phyloP scores from a whole-genome alignment of 116 monocot species.

The Dioscorea cayenensis region DNA sequence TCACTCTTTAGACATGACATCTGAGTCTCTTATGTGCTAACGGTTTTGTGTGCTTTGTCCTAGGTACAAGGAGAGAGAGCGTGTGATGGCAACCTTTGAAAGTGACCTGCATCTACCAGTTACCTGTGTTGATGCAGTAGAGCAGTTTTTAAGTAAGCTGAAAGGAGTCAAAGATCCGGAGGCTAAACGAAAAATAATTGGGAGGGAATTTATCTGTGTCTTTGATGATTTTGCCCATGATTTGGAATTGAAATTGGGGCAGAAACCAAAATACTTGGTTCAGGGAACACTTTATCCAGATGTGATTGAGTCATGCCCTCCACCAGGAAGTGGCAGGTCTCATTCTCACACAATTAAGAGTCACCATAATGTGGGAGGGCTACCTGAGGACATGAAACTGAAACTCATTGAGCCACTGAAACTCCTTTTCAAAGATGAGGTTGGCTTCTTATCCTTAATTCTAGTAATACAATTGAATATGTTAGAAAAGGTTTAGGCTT shows the following conservation, averaged over 20 bases:
- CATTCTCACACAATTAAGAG: slow-evolving; percentile 97
- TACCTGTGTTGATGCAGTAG: slow-evolving; percentile 82
- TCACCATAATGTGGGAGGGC: slow-evolving; percentile 98
- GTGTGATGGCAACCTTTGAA: slow-evolving; percentile 88
- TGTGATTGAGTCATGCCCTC: slow-evolving; percentile 97
- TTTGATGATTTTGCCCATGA: slow-evolving; percentile 90
- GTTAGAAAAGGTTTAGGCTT: no score
- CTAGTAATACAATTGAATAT: not conserved
- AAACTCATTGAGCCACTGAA: slow-evolving; percentile 96
- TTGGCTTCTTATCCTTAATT: slow-evolving; percentile 9
- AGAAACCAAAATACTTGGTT: slow-evolving; percentile 61
- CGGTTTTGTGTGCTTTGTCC: not conserved
- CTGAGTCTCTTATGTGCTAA: not conserved
- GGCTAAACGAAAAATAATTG: slow-evolving; percentile 89
- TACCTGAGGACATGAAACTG: slow-evolving; percentile 92
- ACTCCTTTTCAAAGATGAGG: slow-evolving; percentile 98
- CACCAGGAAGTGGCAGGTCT: slow-evolving; percentile 89
- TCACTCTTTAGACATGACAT: not conserved
- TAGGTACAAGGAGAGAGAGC: slow-evolving; percentile 87
- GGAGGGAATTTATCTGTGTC: slow-evolving; percentile 75
- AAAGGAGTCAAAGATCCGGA: slow-evolving; percentile 96
- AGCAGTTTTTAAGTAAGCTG: slow-evolving; percentile 69
- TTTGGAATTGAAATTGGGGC: slow-evolving; percentile 56
- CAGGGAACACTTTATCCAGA: slow-evolving; percentile 97
- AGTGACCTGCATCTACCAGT: slow-evolving; percentile 84